Base-by-base conservation (phyloP, 2,329 filamentous ascomycete genomes). In the Diaporthe humulicola region DNA sequence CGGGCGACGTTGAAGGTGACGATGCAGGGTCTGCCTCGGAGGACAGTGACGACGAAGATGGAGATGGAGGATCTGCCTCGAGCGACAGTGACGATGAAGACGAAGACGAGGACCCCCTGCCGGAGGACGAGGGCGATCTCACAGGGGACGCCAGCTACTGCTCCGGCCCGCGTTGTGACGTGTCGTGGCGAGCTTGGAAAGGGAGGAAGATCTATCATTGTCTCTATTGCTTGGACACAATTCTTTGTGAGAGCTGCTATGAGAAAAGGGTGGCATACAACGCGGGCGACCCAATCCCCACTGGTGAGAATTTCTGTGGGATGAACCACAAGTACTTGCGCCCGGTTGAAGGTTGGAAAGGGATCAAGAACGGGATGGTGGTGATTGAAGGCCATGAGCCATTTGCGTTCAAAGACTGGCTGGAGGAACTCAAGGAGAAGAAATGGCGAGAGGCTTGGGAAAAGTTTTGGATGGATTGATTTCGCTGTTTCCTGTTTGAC, bases 361-460 rank as follows among this genome's bases (percentile, higher is more conserved):
- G 60, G 25, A n/a, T 48, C 40, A 64, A 22, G 19, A 45, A 64
- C 19, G 60, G 60, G 4, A 48, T 48, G 40, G 60, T 64, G 12
- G 14, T 30, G 25, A 48, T 64, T 15, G 60, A 64, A 17, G 60
- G 60, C 7, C 25, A 45, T 15, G 60, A 64, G 25, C 60, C 60
- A 17, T 64, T 64, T 33, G 25, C 38, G 12, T 64, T 64, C 40
- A 64, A 64, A 19, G 17, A 12, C 19, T 64, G 60, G 60, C 60
- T 64, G 17, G 10, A 3, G 4, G 60, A 33, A 22, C 9, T 64
- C 15, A 64, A 64, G 60, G 60, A 64, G 25, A 64, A 64, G 60
- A 45, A 45, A 25, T 64, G 60, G 60, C 60, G 14, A 22, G n/a
- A 45, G 40, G 60, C 60, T 5, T 64, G 60, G 60, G 40, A 64